A percentile compares a stretch with the other conserved stretches of the same genome.
These are phyloP conservation scores for Phyllosticta ampelicida DNA, from an alignment of 2,329 filamentous ascomycete species.

Conservation along the genomic window DNA sequence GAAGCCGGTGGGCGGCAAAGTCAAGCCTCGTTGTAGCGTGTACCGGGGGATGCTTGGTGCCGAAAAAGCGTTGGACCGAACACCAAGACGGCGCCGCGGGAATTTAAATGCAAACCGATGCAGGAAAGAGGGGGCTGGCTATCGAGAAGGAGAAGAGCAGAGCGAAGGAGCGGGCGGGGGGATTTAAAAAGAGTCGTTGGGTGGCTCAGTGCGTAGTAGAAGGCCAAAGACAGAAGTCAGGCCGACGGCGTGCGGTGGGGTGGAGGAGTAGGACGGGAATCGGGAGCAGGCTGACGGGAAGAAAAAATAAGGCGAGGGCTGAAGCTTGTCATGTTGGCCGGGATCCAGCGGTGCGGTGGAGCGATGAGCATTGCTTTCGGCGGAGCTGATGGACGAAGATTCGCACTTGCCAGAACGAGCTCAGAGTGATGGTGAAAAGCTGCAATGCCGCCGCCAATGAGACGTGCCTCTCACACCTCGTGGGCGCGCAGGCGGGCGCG, in stretches of 20 bases:
- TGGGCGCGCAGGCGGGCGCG: not conserved
- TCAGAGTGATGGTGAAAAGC: not conserved
- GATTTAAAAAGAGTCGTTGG: not conserved
- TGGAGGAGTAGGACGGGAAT: not conserved
- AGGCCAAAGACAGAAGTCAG: not conserved
- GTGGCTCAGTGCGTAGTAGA: not conserved
- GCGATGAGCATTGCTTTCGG: slow-evolving; percentile 3
- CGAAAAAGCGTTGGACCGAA: not conserved
- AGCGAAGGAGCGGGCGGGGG: not conserved
- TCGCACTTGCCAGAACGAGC: not conserved
- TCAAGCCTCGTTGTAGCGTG: not conserved
- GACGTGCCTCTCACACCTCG: not conserved
- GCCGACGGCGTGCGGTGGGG: not conserved
- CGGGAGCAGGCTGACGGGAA: not conserved
- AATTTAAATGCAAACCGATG: not conserved
- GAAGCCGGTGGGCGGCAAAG: not conserved
- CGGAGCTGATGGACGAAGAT: slow-evolving; percentile 7
- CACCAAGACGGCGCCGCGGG: not conserved
- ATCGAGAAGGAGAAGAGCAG: not conserved
- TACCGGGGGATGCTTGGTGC: not conserved
- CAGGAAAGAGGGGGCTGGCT: not conserved
- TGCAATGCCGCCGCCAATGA: slow-evolving; percentile 1
- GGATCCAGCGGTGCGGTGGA: slow-evolving; percentile 7
- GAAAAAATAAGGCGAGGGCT: not conserved
- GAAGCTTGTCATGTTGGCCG: slow-evolving; percentile 6